Evolutionary conservation across 441 rosid genomes (phyloP).

Genomic region (Erodium texanum): DNA sequence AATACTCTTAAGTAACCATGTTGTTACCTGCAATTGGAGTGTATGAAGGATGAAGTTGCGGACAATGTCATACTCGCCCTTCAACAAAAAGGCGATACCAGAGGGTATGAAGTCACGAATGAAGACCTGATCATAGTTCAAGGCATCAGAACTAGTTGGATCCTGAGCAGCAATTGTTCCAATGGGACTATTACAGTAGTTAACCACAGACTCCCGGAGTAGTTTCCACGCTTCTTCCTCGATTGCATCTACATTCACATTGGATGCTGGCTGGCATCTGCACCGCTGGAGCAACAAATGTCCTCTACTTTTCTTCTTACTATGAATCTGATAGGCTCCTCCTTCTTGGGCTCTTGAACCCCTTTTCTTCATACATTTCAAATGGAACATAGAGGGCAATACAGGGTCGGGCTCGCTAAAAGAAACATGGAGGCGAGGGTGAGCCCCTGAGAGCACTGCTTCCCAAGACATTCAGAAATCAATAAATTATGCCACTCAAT

Average conservation of each 20-base stretch:
- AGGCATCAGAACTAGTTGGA: slow-evolving; percentile 54
- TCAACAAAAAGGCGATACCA: slow-evolving; percentile 81
- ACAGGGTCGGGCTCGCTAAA: slow-evolving; percentile 20
- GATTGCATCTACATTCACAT: slow-evolving; percentile 35
- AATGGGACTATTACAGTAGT: slow-evolving; percentile 51
- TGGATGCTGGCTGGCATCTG: slow-evolving; percentile 45
- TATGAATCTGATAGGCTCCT: background rate
- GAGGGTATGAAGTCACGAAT: slow-evolving; percentile 88
- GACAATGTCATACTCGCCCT: slow-evolving; percentile 85
- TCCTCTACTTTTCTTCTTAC: slow-evolving; percentile 7
- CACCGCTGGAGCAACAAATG: slow-evolving; percentile 34
- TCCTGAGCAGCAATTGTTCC: slow-evolving; percentile 90
- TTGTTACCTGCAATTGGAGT: slow-evolving; percentile 75
- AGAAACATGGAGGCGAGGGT: slow-evolving; percentile 25
- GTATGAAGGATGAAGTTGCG: slow-evolving; percentile 88
- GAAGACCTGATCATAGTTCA: slow-evolving; percentile 78
- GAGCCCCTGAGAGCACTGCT: slow-evolving; percentile 39
- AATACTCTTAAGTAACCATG: background rate
- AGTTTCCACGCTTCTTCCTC: slow-evolving; percentile 93
- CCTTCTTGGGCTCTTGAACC: slow-evolving; percentile 22
- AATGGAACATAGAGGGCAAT: slow-evolving; percentile 20
- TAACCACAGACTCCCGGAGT: slow-evolving; percentile 55
- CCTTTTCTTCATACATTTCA: slow-evolving; percentile 26
- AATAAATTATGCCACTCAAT: background rate
- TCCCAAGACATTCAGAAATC: slow-evolving; percentile 26